Evolutionary conservation across 2,329 filamentous ascomycete species (phyloP).

Genomic region (Fusarium coicis): DNA sequence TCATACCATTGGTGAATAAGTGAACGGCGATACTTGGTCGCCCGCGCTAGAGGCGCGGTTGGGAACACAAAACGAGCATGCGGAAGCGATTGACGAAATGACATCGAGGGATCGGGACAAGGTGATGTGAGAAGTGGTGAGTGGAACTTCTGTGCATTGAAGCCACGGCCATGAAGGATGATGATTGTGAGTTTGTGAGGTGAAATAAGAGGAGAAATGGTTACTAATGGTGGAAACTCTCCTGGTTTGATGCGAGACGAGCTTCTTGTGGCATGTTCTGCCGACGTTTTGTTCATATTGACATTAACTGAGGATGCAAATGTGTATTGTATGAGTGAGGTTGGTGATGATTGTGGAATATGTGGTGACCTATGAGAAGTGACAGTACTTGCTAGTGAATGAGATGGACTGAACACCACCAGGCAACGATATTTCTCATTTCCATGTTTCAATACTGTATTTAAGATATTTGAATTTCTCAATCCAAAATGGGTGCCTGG

Average conservation of each 20-base stretch:
- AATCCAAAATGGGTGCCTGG: not conserved
- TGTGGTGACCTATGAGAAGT: not conserved
- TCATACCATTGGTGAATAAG: constrained; percentile 52
- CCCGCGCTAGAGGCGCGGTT: constrained; percentile 53
- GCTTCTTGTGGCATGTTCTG: not conserved
- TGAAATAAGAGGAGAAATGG: constrained; percentile 35
- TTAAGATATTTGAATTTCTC: not conserved
- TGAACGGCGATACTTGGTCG: constrained; percentile 47
- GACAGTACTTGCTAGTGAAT: not conserved
- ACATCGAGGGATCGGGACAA: constrained; percentile 1
- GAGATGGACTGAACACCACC: not conserved
- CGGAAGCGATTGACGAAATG: constrained; percentile 51
- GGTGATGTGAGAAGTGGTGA: constrained; percentile 50
- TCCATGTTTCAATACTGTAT: not conserved
- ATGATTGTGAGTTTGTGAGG: constrained; percentile 58
- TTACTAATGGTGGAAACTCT: constrained; percentile 38
- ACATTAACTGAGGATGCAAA: not conserved
- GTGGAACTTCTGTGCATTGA: constrained; percentile 53
- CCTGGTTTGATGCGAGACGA: constrained; percentile 22
- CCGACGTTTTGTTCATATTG: not conserved
- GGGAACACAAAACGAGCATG: constrained; percentile 63
- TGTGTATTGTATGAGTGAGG: not conserved
- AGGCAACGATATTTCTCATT: no score
- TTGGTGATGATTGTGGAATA: not conserved
- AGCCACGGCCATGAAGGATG: constrained; percentile 62